Percentiles rank a stretch among this genome's conserved stretches.
phyloP scores from a whole-genome alignment of 768 basidiomycete genomes.

The Russula earlei region DNA sequence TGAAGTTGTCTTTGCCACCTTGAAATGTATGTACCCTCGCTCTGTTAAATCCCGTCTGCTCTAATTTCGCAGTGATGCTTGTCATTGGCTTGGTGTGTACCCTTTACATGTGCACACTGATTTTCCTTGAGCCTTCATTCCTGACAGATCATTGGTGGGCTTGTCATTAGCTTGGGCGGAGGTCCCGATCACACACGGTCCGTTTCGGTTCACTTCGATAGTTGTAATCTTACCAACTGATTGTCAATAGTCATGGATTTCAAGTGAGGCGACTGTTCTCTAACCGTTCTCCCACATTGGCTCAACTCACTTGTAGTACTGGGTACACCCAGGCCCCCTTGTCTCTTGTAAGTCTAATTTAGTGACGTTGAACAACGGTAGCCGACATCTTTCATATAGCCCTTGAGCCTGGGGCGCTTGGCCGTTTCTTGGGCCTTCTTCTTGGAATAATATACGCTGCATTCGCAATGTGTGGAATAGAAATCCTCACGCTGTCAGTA shows the following conservation, averaged over 20 bases:
- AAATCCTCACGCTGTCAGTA: constrained; percentile 17
- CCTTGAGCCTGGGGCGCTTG: constrained; percentile 17
- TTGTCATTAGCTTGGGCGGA: constrained; percentile 16
- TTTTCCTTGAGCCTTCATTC: background rate
- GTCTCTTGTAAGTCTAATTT: constrained; percentile 10
- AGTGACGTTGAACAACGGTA: background rate
- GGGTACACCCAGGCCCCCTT: constrained; percentile 16
- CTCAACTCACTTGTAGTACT: constrained; percentile 7
- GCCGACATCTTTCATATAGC: constrained; percentile 1
- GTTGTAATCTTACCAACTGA: background rate
- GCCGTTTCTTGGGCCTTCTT: constrained; percentile 17
- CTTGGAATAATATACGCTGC: constrained; percentile 16
- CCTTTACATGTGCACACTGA: background rate
- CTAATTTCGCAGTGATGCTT: constrained; percentile 15
- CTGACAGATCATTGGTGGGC: constrained; percentile 16
- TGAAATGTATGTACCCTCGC: constrained; percentile 12
- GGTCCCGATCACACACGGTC: constrained; percentile 19
- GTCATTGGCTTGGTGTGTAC: constrained; percentile 17
- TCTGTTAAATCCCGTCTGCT: background rate
- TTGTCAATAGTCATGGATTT: constrained; percentile 15
- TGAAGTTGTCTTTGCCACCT: constrained; percentile 17
- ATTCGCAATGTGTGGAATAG: constrained; percentile 20
- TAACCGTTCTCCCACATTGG: background rate
- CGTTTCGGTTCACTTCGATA: background rate
- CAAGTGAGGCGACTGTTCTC: background rate